Base-by-base conservation (phyloP, 1,139 yeast species). In the Cylindricascospora bacillispora region DNA sequence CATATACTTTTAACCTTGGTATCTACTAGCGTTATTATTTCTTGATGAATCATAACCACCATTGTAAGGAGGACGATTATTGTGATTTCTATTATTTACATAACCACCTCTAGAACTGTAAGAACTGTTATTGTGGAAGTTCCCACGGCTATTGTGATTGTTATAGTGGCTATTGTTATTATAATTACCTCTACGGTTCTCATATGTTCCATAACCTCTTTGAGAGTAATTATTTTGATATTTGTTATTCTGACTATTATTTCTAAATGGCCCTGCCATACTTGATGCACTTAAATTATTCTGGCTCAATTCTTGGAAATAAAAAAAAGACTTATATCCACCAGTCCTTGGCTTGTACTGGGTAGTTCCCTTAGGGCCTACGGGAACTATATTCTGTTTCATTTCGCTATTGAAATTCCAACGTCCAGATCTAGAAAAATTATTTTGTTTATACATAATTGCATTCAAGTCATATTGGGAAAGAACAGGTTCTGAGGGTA, bases 381-480 rank as follows among this genome's bases (percentile, higher is more conserved):
- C 55, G 12, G 54, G 50, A 12, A 54, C 54, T 5, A 43, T 35
- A 33, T 47, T 44, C 30, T 45, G 34, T 33, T 52, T 40, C 52
- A 47, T 39, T 31, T 44, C 40, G 31, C 47, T 31, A 30, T 50
- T 37, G 40, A 41, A 34, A 39, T 54, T 41, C 54, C 56, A 33
- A 38, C 53, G 33, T n/a, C n/a, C n/a, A 10, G 9, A 10, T 15
- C 38, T 36, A 13, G 41, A 36, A 17, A 45, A 31, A 14, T 26
- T 25, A 16, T 36, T 38, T 25, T 38, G 38, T 22, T 44, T 48
- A 41, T 71, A 70, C 27, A 63, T 45, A 16, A 83, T 62, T n/a
- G 67, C 61, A 36, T 76, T 81, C 31, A 65, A 67, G 49, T 85
- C 95, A 33, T 77, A 78, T 26, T 67, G 71, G 3, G 73, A 71